phyloP scores from a whole-genome alignment of 305 asterid species.

The Rubia tinctorum region DNA sequence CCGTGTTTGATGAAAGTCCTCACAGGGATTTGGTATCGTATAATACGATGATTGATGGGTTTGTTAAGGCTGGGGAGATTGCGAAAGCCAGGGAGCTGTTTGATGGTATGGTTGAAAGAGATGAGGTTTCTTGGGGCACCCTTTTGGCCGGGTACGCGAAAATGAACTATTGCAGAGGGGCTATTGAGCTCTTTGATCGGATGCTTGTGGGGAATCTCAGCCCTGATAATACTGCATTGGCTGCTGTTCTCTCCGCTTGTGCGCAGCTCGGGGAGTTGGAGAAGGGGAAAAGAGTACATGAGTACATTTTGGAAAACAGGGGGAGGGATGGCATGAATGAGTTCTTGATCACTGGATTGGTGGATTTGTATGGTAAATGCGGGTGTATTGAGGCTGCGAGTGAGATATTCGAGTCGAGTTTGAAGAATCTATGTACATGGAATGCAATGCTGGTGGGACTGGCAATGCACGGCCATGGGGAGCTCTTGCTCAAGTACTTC shows the following conservation, averaged over 20 bases:
- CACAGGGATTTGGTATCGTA: conserved; percentile 61
- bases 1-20: conserved; percentile 50
- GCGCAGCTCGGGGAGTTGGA: conserved; percentile 61
- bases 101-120: conserved; percentile 54
- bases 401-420: conserved; percentile 42
- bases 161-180: conserved; percentile 39
- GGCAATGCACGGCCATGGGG: conserved; percentile 67
- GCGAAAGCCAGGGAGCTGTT: conserved; percentile 48
- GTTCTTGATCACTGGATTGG: conserved; percentile 66
- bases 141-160: conserved; percentile 73
- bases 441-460: conserved; percentile 78
- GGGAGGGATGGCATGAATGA: conserved; percentile 38
- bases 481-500: conserved; percentile 41
- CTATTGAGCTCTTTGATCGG: conserved; percentile 49
- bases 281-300: conserved; percentile 54
- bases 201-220: conserved; percentile 35
- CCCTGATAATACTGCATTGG: conserved; percentile 54
- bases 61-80: conserved; percentile 54
- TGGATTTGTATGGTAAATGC: conserved; percentile 77
- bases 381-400: conserved; percentile 62
- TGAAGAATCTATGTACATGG: conserved; percentile 60
- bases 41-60: conserved; percentile 61
- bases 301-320: conserved; percentile 26
- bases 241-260: conserved; percentile 72
- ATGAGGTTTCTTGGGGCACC: conserved; percentile 64